phyloP scores from a whole-genome alignment of 495 filamentous ascomycete genomes.

The Hypoxylon fragiforme region DNA sequence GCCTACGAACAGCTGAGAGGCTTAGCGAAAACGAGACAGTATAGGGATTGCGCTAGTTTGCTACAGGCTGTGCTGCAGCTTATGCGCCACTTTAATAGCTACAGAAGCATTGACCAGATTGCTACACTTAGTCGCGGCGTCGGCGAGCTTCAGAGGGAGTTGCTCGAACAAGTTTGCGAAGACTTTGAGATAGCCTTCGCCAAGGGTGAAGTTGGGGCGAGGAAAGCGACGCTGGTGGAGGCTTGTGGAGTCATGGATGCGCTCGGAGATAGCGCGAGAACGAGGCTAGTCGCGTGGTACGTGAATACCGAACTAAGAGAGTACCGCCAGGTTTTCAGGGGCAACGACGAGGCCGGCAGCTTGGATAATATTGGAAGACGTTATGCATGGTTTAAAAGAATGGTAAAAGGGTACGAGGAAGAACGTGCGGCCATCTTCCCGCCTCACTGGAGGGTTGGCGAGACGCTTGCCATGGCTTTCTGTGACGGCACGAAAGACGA shows the following conservation, averaged over 20 bases:
- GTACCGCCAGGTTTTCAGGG: constrained; percentile 92
- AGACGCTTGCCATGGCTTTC: constrained; percentile 87
- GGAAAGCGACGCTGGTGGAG: constrained; percentile 74
- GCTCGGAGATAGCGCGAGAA: constrained; percentile 83
- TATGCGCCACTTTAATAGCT: constrained; percentile 98
- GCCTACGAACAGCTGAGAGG: constrained; percentile 94
- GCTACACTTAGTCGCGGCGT: constrained; percentile 91
- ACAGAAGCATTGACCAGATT: constrained; percentile 96
- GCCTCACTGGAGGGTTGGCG: constrained; percentile 83
- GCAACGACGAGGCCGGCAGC: constrained; percentile 95
- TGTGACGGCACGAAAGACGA: constrained; percentile 95
- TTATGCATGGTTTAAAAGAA: constrained; percentile 95
- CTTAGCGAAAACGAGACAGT: constrained; percentile 83
- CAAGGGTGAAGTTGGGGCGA: constrained; percentile 76
- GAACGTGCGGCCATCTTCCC: constrained; percentile 92
- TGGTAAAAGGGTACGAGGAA: constrained; percentile 93
- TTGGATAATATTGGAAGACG: constrained; percentile 94
- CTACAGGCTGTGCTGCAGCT: constrained; percentile 96
- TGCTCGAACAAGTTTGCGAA: constrained; percentile 95
- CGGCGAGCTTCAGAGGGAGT: constrained; percentile 88
- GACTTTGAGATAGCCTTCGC: constrained; percentile 96
- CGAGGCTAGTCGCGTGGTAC: constrained; percentile 90
- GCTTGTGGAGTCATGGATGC: constrained; percentile 95
- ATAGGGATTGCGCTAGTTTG: constrained; percentile 92
- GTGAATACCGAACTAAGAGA: constrained; percentile 96